Evolutionary conservation across 192 early-diverging fungal genomes (phyloP).

Genomic region (Chytriomyces sp.): DNA sequence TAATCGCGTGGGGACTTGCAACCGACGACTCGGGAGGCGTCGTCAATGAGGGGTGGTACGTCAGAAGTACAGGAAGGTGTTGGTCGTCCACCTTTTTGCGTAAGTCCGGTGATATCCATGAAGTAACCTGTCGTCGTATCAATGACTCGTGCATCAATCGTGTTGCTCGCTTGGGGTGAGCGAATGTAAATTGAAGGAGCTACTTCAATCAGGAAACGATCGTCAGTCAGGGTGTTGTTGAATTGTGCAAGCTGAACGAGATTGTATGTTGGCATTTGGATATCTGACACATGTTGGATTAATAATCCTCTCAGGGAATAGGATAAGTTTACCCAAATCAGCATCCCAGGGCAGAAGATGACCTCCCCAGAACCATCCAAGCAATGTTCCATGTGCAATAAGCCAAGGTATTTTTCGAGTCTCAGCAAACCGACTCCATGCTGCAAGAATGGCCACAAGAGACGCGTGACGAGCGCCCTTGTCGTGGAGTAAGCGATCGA

Average conservation of each 20-base stretch:
- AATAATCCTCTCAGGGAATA: slow-evolving; percentile 2
- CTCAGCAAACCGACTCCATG: slow-evolving; percentile 30
- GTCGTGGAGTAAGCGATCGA: too few species aligned
- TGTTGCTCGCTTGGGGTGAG: slow-evolving; percentile 12
- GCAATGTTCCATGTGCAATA: slow-evolving; percentile 40
- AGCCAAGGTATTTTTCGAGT: slow-evolving; percentile 28
- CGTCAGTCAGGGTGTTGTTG: slow-evolving; percentile 29
- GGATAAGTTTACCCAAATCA: slow-evolving; percentile 42
- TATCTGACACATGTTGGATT: too few species aligned
- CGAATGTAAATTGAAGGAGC: slow-evolving; percentile 27
- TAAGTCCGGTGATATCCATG: slow-evolving; percentile 44
- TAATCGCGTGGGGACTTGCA: slow-evolving; percentile 38
- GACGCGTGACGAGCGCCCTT: background rate
- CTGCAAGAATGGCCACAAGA: background rate
- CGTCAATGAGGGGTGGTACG: slow-evolving; percentile 27
- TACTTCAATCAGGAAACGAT: slow-evolving; percentile 40
- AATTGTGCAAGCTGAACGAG: slow-evolving; percentile 1
- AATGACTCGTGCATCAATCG: slow-evolving; percentile 45
- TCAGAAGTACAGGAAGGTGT: too few species aligned
- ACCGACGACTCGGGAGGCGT: background rate
- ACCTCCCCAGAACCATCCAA: slow-evolving; percentile 45
- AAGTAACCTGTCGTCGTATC: slow-evolving; percentile 35
- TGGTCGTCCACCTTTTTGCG: too few species aligned
- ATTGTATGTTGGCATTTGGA: slow-evolving; percentile 11
- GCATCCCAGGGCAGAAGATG: slow-evolving; percentile 41